phyloP scores from a whole-genome alignment of 805 yeast genomes.

The Blastobotrys peoriensis region DNA sequence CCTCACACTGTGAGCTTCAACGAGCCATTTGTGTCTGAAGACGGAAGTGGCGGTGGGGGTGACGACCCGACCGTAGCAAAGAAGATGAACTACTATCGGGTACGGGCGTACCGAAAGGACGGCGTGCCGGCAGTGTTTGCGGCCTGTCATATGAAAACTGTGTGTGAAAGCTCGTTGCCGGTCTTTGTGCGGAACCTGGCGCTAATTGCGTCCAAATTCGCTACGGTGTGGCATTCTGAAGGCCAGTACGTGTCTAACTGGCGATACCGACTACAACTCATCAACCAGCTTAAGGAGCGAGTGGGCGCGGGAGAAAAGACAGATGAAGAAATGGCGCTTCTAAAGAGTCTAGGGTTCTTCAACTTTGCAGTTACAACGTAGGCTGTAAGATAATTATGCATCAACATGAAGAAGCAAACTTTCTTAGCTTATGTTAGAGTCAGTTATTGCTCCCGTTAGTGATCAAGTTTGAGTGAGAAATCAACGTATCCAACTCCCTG shows the following conservation, averaged over 20 bases:
- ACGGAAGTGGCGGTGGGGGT: slow-evolving; percentile 5
- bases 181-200: slow-evolving; percentile 61
- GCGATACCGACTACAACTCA: slow-evolving; percentile 59
- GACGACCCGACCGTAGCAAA: slow-evolving; percentile 3
- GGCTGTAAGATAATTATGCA: background rate
- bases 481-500: slow-evolving; percentile 86
- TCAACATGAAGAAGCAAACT: background rate
- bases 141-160: slow-evolving; percentile 66
- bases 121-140: slow-evolving; percentile 77
- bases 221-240: slow-evolving; percentile 64
- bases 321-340: slow-evolving; percentile 12
- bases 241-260: slow-evolving; percentile 57
- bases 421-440: too few species aligned
- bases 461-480: slow-evolving; percentile 70
- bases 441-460: too few species aligned
- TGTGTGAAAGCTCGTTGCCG: slow-evolving; percentile 55
- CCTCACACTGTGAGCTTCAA: slow-evolving; percentile 43
- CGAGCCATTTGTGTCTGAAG: slow-evolving; percentile 9
- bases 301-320: slow-evolving; percentile 1
- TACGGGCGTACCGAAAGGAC: slow-evolving; percentile 54
- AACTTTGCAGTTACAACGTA: background rate
- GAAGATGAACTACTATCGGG: slow-evolving; percentile 40
- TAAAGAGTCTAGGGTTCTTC: slow-evolving; percentile 10
- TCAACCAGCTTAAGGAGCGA: slow-evolving; percentile 33
- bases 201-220: slow-evolving; percentile 61